A percentile compares a stretch with the other conserved stretches of the same genome.
Conservation (phyloP, 306 rosid genomes). For the Corylus heterophylla region DNA sequence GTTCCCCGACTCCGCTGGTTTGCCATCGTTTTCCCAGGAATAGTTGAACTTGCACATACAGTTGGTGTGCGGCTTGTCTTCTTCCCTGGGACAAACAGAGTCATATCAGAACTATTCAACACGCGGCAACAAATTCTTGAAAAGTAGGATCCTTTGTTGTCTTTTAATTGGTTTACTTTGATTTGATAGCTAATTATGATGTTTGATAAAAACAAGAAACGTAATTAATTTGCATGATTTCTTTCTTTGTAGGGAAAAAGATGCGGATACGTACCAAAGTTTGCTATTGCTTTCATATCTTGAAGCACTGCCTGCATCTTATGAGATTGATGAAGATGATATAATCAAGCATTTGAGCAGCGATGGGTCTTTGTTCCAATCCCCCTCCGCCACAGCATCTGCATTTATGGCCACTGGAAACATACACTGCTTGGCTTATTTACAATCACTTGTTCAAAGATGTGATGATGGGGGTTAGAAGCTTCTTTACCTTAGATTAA, state of each 20-base stretch:
- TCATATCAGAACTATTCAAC: constrained; percentile 1
- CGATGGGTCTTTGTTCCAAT: constrained; percentile 45
- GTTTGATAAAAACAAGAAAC: neutral
- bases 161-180: neutral
- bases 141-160: constrained; percentile 5
- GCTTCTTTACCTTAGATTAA: neutral
- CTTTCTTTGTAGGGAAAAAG: constrained; percentile 22
- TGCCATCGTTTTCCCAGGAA: constrained; percentile 37
- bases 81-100: neutral
- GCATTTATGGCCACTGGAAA: constrained; percentile 33
- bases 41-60: constrained; percentile 33
- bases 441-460: constrained; percentile 35
- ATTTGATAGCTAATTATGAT: too few species aligned
- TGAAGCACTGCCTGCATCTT: constrained; percentile 40
- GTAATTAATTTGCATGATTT: neutral
- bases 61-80: constrained; percentile 18
- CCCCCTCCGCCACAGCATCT: constrained; percentile 48
- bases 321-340: constrained; percentile 21
- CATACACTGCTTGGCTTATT: constrained; percentile 17
- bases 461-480: constrained; percentile 37
- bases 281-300: constrained; percentile 34
- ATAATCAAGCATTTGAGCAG: constrained; percentile 27
- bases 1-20: constrained; percentile 39
- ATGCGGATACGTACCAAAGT: constrained; percentile 6
- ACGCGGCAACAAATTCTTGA: constrained; percentile 18